Evolutionary conservation across 345 rosid genomes (phyloP).

Genomic region (Toxicodendron radicans): DNA sequence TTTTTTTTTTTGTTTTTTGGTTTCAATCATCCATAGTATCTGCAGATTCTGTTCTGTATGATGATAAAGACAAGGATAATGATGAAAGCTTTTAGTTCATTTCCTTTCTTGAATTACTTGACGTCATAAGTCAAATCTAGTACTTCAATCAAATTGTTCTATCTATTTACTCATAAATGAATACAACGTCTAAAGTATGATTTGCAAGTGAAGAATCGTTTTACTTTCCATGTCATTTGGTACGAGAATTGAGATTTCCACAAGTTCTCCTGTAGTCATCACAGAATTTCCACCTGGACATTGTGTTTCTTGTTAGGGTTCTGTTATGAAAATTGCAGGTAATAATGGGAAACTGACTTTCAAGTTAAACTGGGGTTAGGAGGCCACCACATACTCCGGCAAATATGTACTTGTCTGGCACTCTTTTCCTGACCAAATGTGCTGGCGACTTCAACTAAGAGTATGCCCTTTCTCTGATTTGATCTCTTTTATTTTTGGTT

Average conservation of each 20-base stretch:
- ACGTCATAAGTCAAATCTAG: background rate
- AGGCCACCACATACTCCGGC: too few relatives aligned
- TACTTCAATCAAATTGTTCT: background rate
- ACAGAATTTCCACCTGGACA: background rate
- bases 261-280: background rate
- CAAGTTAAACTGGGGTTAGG: too few relatives aligned
- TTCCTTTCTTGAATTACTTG: background rate
- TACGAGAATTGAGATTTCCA: background rate
- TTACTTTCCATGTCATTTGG: too few relatives aligned
- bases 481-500: background rate
- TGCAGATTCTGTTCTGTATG: constrained; percentile 15
- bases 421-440: background rate
- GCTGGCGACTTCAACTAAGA: background rate
- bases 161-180: background rate
- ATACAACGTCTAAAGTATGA: background rate
- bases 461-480: background rate
- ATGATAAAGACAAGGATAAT: background rate
- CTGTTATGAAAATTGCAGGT: background rate
- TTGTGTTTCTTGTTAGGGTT: background rate
- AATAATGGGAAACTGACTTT: background rate
- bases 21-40: constrained; percentile 7
- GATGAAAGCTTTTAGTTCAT: background rate
- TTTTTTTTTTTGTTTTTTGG: background rate
- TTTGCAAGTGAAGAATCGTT: too few relatives aligned
- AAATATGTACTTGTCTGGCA: too few relatives aligned